Conservation (phyloP, 148 eudicot species). For the Rhododendron molle region DNA sequence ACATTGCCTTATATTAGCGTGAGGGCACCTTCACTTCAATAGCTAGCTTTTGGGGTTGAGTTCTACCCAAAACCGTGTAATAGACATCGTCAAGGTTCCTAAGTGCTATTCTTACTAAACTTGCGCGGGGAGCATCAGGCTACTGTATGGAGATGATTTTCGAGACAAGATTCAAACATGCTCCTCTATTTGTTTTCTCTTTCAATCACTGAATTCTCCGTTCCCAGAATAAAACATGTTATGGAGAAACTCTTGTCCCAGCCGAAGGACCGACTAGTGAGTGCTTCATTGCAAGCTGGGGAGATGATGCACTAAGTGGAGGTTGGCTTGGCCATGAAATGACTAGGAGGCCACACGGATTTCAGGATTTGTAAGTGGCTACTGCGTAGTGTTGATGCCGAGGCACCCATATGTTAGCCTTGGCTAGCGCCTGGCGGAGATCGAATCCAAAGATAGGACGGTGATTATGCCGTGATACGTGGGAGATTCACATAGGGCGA, state of each 20-base stretch:
- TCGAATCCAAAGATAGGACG: neutral
- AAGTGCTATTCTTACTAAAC: neutral
- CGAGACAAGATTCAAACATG: neutral
- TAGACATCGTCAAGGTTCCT: neutral
- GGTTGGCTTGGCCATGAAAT: neutral
- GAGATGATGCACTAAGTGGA: neutral
- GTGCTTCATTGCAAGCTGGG: neutral
- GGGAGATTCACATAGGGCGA: neutral
- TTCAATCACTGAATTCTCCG: neutral
- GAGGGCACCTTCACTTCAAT: no score
- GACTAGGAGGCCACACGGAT: neutral
- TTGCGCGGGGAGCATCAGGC: neutral
- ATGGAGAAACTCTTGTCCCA: neutral
- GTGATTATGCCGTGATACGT: neutral
- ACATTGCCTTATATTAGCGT: no score
- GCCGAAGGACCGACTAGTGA: neutral
- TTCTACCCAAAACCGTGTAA: no score
- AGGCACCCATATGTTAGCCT: neutral
- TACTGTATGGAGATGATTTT: neutral
- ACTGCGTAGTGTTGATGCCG: neutral
- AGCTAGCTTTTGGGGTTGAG: no score
- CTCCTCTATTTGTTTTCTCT: neutral
- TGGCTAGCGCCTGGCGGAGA: neutral
- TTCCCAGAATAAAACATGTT: neutral
- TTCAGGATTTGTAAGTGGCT: neutral